Conservation (phyloP, 306 rosid species). For the Trifolium pratense region DNA sequence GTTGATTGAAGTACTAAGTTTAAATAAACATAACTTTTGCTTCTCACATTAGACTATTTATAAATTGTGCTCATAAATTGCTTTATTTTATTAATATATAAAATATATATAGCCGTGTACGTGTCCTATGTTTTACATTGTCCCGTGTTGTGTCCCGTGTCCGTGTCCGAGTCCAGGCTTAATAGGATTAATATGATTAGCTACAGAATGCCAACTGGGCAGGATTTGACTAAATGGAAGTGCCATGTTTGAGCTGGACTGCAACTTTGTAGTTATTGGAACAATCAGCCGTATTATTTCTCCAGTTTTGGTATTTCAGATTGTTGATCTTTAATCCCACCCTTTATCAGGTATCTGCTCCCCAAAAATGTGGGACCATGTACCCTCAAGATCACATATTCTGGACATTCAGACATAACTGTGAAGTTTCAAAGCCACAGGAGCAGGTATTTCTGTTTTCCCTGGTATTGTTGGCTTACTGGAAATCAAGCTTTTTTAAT, state of each 20-base stretch:
- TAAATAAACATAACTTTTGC: too few species aligned
- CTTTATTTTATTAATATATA: too few species aligned
- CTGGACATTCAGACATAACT: constrained; percentile 97
- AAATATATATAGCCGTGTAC: too few species aligned
- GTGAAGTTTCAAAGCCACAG: constrained; percentile 98
- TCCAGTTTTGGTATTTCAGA: constrained; percentile 29
- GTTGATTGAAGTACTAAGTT: too few species aligned
- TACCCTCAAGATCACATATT: constrained; percentile 88
- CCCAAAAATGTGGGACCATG: constrained; percentile 88
- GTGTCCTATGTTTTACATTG: too few species aligned
- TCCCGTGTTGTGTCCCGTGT: too few species aligned
- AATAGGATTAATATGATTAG: too few species aligned
- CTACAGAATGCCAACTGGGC: too few species aligned
- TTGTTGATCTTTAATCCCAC: constrained; percentile 23
- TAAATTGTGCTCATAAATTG: too few species aligned
- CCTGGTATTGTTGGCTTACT: constrained; percentile 6
- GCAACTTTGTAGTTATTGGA: constrained; percentile 22
- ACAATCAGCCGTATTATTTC: constrained; percentile 11
- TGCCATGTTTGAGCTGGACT: background rate
- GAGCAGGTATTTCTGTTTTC: constrained; percentile 73
- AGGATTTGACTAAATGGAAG: too few species aligned
- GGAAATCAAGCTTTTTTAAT: background rate
- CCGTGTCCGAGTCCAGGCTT: too few species aligned
- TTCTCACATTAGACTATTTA: too few species aligned
- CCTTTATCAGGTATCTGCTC: constrained; percentile 76